Base-by-base conservation (phyloP, 2,329 filamentous ascomycete species). In the Fonsecaea multimorphosa region DNA sequence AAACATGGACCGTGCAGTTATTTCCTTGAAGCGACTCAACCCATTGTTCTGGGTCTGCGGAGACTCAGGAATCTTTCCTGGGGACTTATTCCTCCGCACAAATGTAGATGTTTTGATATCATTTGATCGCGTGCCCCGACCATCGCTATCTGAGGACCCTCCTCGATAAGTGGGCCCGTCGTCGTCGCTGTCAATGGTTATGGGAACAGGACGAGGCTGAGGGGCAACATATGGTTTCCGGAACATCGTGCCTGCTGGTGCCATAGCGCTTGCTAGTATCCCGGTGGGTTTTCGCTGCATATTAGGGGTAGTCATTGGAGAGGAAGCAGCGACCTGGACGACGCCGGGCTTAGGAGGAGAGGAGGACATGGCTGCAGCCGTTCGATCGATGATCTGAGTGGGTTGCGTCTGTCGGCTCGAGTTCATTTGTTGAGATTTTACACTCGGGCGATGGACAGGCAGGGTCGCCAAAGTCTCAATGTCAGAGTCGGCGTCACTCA, bases 251-350 rank as follows among this genome's bases (percentile, higher is more conserved):
- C 92, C 91, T 53, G 88, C 85, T 31, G 92, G 91, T 38, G 91
- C 91, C 81, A 96, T 90, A 52, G 86, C 79, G 68, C 82, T 87
- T 24, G 84, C 86, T 51, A 89, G 73, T 34, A 82, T 76, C 52
- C 80, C 81, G 72, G 76, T 75, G 71, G 74, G 72, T 72, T 74
- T 72, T 53, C 62, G 70, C 64, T 61, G 65, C n/a, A 40, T n/a
- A 16, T 31, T 74, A 61, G 75, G 76, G 38, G 78, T 76, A 65
- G 85, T 85, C 64, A 89, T 84, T 1, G 93, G 93, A 0, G 94
- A 97, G 2, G 93, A 97, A n/a, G 92, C 91, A 32, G 90, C 89
- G 2, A 97, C 93, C 76, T 97, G 93, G 63, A 97, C 81, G 58
- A 84, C 75, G 40, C 83, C 73, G 1, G 73, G 72, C 55, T 75